phyloP scores from a whole-genome alignment of 345 rosid species.

The Ceriops zippeliana region DNA sequence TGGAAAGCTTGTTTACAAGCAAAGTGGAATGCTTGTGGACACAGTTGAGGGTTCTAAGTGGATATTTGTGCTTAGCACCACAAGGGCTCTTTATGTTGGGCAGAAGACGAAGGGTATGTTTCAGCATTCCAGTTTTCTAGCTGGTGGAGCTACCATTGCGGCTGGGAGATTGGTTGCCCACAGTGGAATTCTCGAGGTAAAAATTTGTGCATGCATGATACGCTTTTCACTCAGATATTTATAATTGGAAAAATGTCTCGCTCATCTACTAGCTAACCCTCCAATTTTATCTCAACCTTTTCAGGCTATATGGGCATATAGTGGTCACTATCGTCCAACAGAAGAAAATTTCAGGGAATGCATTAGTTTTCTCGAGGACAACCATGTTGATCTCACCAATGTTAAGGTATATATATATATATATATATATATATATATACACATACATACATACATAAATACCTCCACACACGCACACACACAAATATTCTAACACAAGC shows the following conservation, averaged over 20 bases:
- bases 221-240: neutral
- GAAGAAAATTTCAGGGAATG: slow-evolving; percentile 88
- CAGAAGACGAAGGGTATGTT: slow-evolving; percentile 61
- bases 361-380: slow-evolving; percentile 57
- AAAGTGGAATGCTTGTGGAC: slow-evolving; percentile 29
- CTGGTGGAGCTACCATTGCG: slow-evolving; percentile 68
- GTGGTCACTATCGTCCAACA: slow-evolving; percentile 95
- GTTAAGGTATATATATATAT: slow-evolving; percentile 47
- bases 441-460: too few species aligned
- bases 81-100: slow-evolving; percentile 52
- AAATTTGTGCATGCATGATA: neutral
- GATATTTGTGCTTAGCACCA: slow-evolving; percentile 70
- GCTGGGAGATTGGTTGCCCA: slow-evolving; percentile 65
- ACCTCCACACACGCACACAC: too few species aligned
- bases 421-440: too few species aligned
- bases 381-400: slow-evolving; percentile 64
- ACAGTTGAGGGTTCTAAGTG: slow-evolving; percentile 51
- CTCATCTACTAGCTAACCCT: neutral
- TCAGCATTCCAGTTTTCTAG: slow-evolving; percentile 67
- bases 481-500: neutral
- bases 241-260: neutral
- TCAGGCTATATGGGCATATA: slow-evolving; percentile 93
- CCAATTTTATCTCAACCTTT: slow-evolving; percentile 3
- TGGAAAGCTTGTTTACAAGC: slow-evolving; percentile 45
- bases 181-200: slow-evolving; percentile 51